A percentile compares a stretch with the other conserved stretches of the same genome.
Conservation (phyloP, 2,329 filamentous ascomycete genomes). For the Penicillium occitanis region DNA sequence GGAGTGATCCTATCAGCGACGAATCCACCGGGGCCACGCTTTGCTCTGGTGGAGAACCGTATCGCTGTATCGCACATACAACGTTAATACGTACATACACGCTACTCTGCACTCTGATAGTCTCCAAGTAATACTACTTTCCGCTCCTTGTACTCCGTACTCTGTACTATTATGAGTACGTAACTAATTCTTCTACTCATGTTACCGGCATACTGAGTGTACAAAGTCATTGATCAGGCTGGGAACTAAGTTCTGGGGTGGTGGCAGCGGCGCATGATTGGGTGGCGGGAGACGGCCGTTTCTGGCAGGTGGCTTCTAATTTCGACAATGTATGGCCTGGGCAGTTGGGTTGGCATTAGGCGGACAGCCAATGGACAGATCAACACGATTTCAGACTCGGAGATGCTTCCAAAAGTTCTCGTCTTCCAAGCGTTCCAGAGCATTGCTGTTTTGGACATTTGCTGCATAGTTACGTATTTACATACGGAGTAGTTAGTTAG, state of each 20-base stretch:
- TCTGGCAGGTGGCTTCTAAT: constrained; percentile 1
- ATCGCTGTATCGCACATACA: neutral
- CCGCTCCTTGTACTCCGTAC: neutral
- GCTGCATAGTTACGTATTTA: no score
- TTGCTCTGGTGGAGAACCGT: constrained; percentile 10
- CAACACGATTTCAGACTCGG: neutral
- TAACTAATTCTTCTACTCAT: neutral
- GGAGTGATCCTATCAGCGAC: neutral
- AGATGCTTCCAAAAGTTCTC: neutral
- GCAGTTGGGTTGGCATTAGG: neutral
- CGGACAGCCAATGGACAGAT: constrained; percentile 1
- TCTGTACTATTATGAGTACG: neutral
- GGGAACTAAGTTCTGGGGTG: neutral
- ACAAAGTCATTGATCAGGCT: neutral
- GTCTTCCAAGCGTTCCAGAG: neutral
- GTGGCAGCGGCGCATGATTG: constrained; percentile 1
- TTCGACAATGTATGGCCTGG: no score
- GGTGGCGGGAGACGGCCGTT: neutral
- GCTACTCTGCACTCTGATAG: neutral
- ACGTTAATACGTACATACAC: neutral
- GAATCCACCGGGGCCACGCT: constrained; percentile 4
- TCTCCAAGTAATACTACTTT: neutral
- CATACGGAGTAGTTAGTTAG: no score
- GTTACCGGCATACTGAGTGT: neutral
- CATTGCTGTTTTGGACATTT: neutral